phyloP scores from a whole-genome alignment of 352 stramenopile species.

The Albugo laibachii region DNA sequence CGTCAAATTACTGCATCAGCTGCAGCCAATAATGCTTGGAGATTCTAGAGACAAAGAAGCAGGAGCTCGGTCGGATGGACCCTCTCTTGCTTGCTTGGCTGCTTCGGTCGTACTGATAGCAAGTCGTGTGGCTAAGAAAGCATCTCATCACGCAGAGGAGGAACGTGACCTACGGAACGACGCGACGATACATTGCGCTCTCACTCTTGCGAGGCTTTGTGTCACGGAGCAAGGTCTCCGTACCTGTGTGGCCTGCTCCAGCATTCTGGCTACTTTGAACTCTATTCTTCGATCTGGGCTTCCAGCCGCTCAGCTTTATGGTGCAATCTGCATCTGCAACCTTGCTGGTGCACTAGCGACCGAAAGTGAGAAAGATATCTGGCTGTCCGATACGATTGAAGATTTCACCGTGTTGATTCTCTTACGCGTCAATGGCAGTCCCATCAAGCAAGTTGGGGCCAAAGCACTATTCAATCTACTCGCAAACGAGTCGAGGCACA shows the following conservation, averaged over 20 bases:
- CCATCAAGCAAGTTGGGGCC: constrained; percentile 69
- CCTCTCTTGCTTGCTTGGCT: constrained; percentile 8
- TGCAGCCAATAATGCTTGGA: too few relatives aligned
- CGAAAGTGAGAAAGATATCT: constrained; percentile 13
- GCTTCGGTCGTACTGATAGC: constrained; percentile 34
- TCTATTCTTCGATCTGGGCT: constrained; percentile 70
- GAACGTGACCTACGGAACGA: constrained; percentile 23
- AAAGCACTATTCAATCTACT: constrained; percentile 76
- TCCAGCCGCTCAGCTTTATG: constrained; percentile 67
- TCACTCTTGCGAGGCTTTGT: constrained; percentile 42
- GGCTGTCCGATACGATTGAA: constrained; percentile 42
- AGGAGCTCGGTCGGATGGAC: constrained; percentile 18
- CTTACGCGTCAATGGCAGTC: constrained; percentile 56
- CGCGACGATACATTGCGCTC: constrained; percentile 30
- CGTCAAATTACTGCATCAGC: too few relatives aligned
- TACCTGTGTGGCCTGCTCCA: constrained; percentile 20
- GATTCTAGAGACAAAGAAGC: constrained; percentile 17
- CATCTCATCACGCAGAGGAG: constrained; percentile 26
- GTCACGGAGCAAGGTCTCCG: constrained; percentile 20
- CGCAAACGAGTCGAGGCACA: constrained; percentile 47
- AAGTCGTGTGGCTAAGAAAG: constrained; percentile 30
- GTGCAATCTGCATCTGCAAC: constrained; percentile 72
- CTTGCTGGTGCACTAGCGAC: constrained; percentile 22
- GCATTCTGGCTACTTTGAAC: constrained; percentile 50
- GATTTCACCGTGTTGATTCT: constrained; percentile 80